phyloP scores from a whole-genome alignment of 805 yeast genomes.

The Yarrowia sp. region DNA sequence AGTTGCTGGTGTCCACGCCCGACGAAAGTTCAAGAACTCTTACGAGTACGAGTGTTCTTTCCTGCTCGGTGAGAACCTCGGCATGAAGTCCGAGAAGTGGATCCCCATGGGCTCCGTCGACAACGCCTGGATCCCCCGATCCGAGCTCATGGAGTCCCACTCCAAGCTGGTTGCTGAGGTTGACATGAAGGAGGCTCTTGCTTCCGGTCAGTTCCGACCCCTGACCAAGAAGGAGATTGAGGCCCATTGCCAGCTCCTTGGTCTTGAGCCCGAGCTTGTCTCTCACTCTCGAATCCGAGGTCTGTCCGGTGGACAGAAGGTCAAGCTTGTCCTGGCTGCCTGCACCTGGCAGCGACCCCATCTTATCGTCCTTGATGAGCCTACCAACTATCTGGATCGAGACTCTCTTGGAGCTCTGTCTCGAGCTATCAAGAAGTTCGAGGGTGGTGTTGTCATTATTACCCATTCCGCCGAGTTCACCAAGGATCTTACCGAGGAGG shows the following conservation, averaged over 20 bases:
- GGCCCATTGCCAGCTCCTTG: constrained; percentile 97
- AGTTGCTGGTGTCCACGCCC: constrained; percentile 87
- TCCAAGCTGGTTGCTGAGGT: constrained; percentile 99
- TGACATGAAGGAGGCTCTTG: constrained; percentile 99
- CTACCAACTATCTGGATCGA: constrained; percentile 98
- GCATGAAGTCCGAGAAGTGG: constrained; percentile 99
- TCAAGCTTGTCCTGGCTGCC: constrained; percentile 98
- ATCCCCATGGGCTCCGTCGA: constrained; percentile 99
- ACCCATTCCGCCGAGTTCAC: constrained; percentile 99
- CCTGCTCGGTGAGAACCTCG: constrained; percentile 96
- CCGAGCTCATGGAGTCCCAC: constrained; percentile 95
- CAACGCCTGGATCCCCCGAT: constrained; percentile 99
- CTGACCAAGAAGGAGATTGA: constrained; percentile 99
- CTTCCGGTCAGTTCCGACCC: constrained; percentile 99
- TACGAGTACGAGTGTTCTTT: constrained; percentile 99
- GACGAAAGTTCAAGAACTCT: constrained; percentile 99
- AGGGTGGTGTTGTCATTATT: constrained; percentile 99
- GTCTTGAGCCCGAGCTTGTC: constrained; percentile 98
- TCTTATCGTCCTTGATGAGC: constrained; percentile 98
- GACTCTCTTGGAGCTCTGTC: constrained; percentile 99
- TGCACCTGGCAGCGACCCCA: constrained; percentile 99
- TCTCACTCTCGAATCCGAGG: constrained; percentile 99
- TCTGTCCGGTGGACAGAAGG: constrained; percentile 99
- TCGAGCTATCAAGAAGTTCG: constrained; percentile 97
- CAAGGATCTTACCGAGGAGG: constrained; percentile 98